These are phyloP conservation scores for Apiospora phragmitis DNA, from an alignment of 2,329 filamentous ascomycete genomes.

Conservation along the genomic window DNA sequence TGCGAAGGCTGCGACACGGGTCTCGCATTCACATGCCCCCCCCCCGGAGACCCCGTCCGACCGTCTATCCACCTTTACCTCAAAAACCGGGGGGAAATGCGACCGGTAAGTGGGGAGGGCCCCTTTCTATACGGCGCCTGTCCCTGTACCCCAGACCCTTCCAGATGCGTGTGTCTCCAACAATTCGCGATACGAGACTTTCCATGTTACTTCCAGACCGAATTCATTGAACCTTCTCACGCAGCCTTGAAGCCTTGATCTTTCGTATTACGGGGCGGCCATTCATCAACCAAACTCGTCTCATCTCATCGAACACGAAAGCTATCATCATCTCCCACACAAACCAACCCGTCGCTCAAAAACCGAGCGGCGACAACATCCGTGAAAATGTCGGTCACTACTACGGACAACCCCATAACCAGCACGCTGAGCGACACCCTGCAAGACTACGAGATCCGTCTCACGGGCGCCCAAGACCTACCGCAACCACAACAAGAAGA, in stretches of 20 bases:
- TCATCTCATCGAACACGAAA: background rate
- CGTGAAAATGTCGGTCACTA: conserved; percentile 24
- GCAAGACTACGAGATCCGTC: conserved; percentile 30
- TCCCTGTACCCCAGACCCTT: background rate
- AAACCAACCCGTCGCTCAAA: background rate
- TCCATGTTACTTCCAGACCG: background rate
- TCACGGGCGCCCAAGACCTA: conserved; percentile 19
- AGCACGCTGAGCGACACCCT: conserved; percentile 23
- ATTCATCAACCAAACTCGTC: background rate
- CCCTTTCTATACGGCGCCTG: background rate
- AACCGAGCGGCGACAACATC: background rate
- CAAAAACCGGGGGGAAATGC: background rate
- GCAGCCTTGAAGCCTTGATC: background rate
- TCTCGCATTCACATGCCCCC: background rate
- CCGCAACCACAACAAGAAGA: background rate
- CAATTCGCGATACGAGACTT: background rate
- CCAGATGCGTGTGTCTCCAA: background rate
- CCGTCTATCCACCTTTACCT: background rate
- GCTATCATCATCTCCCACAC: background rate
- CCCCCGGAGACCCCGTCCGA: background rate
- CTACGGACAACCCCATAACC: conserved; percentile 24
- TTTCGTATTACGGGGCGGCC: background rate
- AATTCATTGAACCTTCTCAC: background rate
- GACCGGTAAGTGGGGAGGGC: conserved; percentile 2
- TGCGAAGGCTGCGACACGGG: background rate